Percentiles rank a stretch among this genome's conserved stretches.
Evolutionary conservation across 164 flowering plant genomes (phyloP).

Genomic region (Buxus sempervirens): DNA sequence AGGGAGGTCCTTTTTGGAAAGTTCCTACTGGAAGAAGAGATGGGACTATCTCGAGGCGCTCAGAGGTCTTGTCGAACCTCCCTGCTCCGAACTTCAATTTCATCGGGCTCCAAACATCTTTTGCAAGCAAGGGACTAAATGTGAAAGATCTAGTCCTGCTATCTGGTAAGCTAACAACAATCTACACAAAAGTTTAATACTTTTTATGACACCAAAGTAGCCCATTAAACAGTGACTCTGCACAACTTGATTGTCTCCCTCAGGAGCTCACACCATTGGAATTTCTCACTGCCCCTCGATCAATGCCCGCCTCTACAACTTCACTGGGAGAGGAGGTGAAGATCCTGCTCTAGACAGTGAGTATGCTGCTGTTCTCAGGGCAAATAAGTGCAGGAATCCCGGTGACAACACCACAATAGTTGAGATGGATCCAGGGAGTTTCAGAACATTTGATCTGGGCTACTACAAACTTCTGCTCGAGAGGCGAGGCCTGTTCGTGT

Average conservation of each 20-base stretch:
- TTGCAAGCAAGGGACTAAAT: slow-evolving; percentile 43
- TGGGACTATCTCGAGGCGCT: slow-evolving; percentile 38
- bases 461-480: slow-evolving; percentile 39
- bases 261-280: slow-evolving; percentile 68
- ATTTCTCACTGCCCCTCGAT: slow-evolving; percentile 43
- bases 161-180: slow-evolving; percentile 36
- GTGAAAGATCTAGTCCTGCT: slow-evolving; percentile 56
- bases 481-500: slow-evolving; percentile 46
- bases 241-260: background rate
- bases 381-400: slow-evolving; percentile 27
- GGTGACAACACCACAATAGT: slow-evolving; percentile 19
- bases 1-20: slow-evolving; percentile 40
- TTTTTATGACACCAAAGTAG: too few species aligned
- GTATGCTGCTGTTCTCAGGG: slow-evolving; percentile 33
- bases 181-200: too few species aligned
- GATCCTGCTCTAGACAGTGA: slow-evolving; percentile 37
- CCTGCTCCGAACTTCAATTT: slow-evolving; percentile 23
- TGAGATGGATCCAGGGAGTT: slow-evolving; percentile 69
- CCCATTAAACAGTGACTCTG: too few species aligned
- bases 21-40: slow-evolving; percentile 73
- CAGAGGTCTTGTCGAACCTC: slow-evolving; percentile 38
- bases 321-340: slow-evolving; percentile 42
- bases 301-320: slow-evolving; percentile 52
- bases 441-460: slow-evolving; percentile 35
- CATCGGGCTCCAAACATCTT: slow-evolving; percentile 15